Base-by-base conservation (phyloP, 148 eudicot genomes). In the Fagopyrum homotropicum region DNA sequence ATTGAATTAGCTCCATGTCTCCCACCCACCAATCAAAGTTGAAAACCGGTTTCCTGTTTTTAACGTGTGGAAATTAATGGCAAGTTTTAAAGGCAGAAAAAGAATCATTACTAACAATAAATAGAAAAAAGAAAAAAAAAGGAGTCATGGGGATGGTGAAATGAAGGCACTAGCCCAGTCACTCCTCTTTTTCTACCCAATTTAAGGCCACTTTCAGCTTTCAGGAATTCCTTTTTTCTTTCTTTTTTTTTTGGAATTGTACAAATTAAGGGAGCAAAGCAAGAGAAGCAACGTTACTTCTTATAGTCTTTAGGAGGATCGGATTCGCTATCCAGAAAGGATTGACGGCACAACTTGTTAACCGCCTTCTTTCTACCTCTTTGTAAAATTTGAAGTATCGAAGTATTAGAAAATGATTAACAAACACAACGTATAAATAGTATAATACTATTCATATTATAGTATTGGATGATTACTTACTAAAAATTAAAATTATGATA, bases 101-200 rank as follows among this genome's bases (percentile, higher is more conserved):
- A 30, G 15, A 61, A 61, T 61, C 35, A 29, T 30, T 61, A 61
- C 35, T 0, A 61, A 10, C 14, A 29, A 26, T 4, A 29, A 30
- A 9, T 48, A 29, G 5, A 29, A 61, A 30, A 9, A 61, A 61
- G 8, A 26, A 45, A 40, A n/a, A 70, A 70, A 48, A 19, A 72
- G 6, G 75, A 72, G 75, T 50, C 56, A 72, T 50, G 59, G 44
- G 56, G 35, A 72, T 72, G 74, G 51, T 72, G 74, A 72, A 72
- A 47, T 47, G 35, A 72, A 47, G 40, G 29, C 64, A 63, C 69
- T 63, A 63, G 69, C 69, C 44, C 10, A 30, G 69, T 63, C 74
- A 72, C 8, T 72, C 43, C 43, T 72, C 75, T 30, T 72, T 49
- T 72, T 72, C 57, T 72, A 72, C 60, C 75, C 75, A 71, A 72